Percentiles rank a stretch among this genome's conserved stretches.
These are phyloP conservation scores for Geum urbanum DNA, from an alignment of 306 rosid genomes.

Conservation along the genomic window DNA sequence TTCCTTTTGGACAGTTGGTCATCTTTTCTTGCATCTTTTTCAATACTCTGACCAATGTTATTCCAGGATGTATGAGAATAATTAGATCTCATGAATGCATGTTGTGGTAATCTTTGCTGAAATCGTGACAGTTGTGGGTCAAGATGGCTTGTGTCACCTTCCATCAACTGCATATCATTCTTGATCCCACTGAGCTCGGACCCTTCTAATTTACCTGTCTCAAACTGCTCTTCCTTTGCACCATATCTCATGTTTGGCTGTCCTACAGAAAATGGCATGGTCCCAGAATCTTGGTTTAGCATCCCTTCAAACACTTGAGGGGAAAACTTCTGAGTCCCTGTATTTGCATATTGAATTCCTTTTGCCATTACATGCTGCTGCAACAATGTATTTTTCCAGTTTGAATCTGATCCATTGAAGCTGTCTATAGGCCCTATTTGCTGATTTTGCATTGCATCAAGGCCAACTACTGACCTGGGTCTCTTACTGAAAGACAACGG, in stretches of 20 bases:
- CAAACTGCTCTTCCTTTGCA: conserved; percentile 86
- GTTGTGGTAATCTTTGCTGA: conserved; percentile 56
- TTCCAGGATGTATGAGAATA: conserved; percentile 74
- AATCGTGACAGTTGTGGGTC: conserved; percentile 67
- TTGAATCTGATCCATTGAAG: conserved; percentile 66
- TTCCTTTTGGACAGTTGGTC: conserved; percentile 72
- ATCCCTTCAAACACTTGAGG: conserved; percentile 71
- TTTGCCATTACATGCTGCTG: conserved; percentile 65
- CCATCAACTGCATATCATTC: conserved; percentile 49
- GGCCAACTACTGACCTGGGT: conserved; percentile 47
- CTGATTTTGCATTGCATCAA: conserved; percentile 66
- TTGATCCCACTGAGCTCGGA: conserved; percentile 56
- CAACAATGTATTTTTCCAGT: conserved; percentile 68
- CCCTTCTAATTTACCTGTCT: conserved; percentile 61
- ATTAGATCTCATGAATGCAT: conserved; percentile 56
- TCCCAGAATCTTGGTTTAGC: conserved; percentile 56
- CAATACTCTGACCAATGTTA: conserved; percentile 61
- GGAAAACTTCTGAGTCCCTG: conserved; percentile 63
- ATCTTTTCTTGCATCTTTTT: conserved; percentile 78
- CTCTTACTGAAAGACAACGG: conserved; percentile 68
- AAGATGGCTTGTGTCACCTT: conserved; percentile 53
- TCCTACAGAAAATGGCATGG: conserved; percentile 51
- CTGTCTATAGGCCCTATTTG: conserved; percentile 51
- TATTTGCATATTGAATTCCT: conserved; percentile 54
- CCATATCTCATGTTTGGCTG: conserved; percentile 55